Evolutionary conservation across 2,329 filamentous ascomycete genomes (phyloP).

Genomic region (Hypomyces perniciosus): DNA sequence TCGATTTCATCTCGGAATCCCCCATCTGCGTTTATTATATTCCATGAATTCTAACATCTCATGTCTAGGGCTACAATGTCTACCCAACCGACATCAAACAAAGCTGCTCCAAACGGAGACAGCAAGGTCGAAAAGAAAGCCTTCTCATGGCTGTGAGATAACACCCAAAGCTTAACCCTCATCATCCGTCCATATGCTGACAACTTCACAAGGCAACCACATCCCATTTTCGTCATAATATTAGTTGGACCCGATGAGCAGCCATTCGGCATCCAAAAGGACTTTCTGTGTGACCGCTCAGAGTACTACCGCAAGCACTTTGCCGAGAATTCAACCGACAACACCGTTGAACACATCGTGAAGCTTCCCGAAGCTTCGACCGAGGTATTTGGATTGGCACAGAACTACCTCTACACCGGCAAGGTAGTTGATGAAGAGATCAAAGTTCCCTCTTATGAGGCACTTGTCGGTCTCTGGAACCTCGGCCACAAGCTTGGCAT

Average conservation of each 20-base stretch:
- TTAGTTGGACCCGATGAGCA: slow-evolving; percentile 46
- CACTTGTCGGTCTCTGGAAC: slow-evolving; percentile 52
- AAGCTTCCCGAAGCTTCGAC: slow-evolving; percentile 41
- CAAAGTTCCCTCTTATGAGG: slow-evolving; percentile 45
- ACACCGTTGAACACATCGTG: slow-evolving; percentile 45
- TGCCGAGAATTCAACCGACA: slow-evolving; percentile 24
- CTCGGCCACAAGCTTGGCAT: slow-evolving; percentile 47
- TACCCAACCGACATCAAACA: no score
- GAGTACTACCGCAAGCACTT: slow-evolving; percentile 44
- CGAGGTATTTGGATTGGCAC: slow-evolving; percentile 49
- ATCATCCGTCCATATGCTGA: background rate
- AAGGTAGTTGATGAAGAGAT: slow-evolving; percentile 37
- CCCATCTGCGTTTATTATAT: no score
- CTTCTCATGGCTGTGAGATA: slow-evolving; percentile 35
- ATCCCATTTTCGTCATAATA: slow-evolving; percentile 50
- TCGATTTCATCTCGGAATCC: no score
- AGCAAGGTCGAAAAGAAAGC: slow-evolving; percentile 3
- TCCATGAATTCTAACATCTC: no score
- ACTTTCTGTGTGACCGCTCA: slow-evolving; percentile 50
- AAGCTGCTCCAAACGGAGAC: background rate
- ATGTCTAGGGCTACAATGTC: no score
- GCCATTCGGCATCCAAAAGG: slow-evolving; percentile 53
- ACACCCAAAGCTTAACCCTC: background rate
- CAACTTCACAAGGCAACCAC: slow-evolving; percentile 35
- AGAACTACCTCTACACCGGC: slow-evolving; percentile 50